Evolutionary conservation across 495 filamentous ascomycete species (phyloP).

Genomic region (Hypoxylon fragiforme): DNA sequence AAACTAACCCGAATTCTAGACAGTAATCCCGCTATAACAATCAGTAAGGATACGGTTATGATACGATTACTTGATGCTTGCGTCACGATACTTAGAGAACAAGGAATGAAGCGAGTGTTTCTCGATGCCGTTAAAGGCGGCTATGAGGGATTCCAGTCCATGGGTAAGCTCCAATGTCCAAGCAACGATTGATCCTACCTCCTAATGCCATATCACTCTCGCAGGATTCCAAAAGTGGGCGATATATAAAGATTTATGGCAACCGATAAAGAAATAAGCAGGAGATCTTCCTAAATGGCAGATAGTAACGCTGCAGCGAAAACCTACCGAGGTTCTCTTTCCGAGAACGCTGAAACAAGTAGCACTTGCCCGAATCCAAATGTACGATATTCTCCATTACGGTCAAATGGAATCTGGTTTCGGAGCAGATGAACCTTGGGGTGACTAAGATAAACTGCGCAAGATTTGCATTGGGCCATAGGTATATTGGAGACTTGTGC

Average conservation of each 20-base stretch:
- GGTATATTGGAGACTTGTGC: neutral
- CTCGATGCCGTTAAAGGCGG: constrained; percentile 50
- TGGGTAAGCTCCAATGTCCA: constrained; percentile 41
- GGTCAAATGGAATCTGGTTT: constrained; percentile 8
- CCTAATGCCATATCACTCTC: neutral
- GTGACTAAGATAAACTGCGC: constrained; percentile 5
- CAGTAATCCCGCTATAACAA: constrained; percentile 38
- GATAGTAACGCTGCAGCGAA: constrained; percentile 10
- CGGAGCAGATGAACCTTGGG: constrained; percentile 7
- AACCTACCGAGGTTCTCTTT: too few species aligned
- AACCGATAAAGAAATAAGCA: constrained; percentile 33
- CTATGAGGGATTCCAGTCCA: constrained; percentile 49
- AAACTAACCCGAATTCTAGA: constrained; percentile 35
- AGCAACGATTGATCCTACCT: neutral
- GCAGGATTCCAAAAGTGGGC: constrained; percentile 56
- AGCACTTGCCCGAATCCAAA: constrained; percentile 1
- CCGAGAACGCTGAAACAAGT: constrained; percentile 1
- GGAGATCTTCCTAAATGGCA: neutral
- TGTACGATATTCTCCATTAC: neutral
- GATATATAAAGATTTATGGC: constrained; percentile 52
- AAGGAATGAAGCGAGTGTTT: constrained; percentile 48
- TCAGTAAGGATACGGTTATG: constrained; percentile 48
- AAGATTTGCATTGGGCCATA: constrained; percentile 8
- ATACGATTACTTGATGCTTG: constrained; percentile 52
- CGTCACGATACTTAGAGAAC: constrained; percentile 40